Evolutionary conservation across 305 asterid genomes (phyloP).

Genomic region (Ruellia speciosa): DNA sequence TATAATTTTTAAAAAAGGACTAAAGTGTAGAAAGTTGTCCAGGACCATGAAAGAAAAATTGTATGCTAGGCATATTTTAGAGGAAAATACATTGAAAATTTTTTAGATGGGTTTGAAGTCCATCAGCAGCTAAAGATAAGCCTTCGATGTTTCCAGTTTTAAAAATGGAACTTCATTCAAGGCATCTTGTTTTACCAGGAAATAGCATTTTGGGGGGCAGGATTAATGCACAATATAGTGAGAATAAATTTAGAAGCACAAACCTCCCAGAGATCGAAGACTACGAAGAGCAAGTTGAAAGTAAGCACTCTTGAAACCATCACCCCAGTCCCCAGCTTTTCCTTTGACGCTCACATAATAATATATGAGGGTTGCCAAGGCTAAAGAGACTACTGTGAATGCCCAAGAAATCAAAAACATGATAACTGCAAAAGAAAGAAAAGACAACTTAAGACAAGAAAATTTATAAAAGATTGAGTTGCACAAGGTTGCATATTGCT

Average conservation of each 20-base stretch:
- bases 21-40: too few relatives aligned
- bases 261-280: constrained; percentile 96
- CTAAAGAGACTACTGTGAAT: constrained; percentile 85
- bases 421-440: constrained; percentile 52
- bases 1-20: too few relatives aligned
- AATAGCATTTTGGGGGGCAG: too few relatives aligned
- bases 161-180: too few relatives aligned
- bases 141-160: too few relatives aligned
- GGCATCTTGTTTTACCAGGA: too few relatives aligned
- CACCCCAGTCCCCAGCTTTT: constrained; percentile 99
- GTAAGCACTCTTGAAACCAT: constrained; percentile 98
- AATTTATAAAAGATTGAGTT: constrained; percentile 4
- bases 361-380: constrained; percentile 88
- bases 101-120: too few relatives aligned
- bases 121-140: too few relatives aligned
- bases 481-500: too few relatives aligned
- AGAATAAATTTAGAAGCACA: constrained; percentile 25
- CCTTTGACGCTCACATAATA: constrained; percentile 96
- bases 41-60: too few relatives aligned
- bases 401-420: constrained; percentile 95
- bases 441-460: constrained; percentile 9
- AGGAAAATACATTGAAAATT: too few relatives aligned
- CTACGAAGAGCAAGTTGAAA: constrained; percentile 99
- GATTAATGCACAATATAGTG: background rate
- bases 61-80: too few relatives aligned